phyloP scores from a whole-genome alignment of 2,329 filamentous ascomycete genomes.

The Dryadomyces sulphureus region DNA sequence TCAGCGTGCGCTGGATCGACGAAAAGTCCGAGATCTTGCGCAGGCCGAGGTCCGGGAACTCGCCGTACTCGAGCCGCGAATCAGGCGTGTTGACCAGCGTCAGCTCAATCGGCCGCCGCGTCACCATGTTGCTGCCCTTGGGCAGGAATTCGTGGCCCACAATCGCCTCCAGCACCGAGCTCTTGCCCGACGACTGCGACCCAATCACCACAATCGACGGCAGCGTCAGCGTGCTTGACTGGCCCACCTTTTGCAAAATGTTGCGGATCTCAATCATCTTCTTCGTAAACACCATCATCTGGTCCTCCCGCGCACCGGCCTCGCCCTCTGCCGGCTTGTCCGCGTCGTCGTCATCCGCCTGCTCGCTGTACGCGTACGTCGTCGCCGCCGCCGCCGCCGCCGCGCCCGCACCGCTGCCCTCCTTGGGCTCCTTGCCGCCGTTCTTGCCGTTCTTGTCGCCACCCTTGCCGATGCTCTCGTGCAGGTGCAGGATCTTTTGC shows the following conservation, averaged over 20 bases:
- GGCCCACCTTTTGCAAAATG: constrained; percentile 79
- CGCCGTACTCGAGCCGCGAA: constrained; percentile 76
- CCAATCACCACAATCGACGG: constrained; percentile 99
- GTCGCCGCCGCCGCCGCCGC: constrained; percentile 53
- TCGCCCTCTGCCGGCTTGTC: constrained; percentile 22
- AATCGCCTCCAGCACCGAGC: constrained; percentile 89
- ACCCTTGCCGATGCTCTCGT: constrained; percentile 40
- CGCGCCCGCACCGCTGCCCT: constrained; percentile 45
- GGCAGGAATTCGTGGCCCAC: constrained; percentile 96
- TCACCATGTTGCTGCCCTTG: constrained; percentile 99
- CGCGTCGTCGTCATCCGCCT: constrained; percentile 34
- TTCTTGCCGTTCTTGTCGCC: constrained; percentile 25
- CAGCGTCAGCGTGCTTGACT: constrained; percentile 74
- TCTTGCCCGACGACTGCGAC: constrained; percentile 96
- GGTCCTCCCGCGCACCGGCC: constrained; percentile 71
- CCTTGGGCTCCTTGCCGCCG: constrained; percentile 38
- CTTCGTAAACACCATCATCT: constrained; percentile 98
- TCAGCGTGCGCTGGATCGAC: constrained; percentile 83
- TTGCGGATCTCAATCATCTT: constrained; percentile 99
- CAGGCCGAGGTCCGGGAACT: constrained; percentile 84
- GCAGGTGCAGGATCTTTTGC: constrained; percentile 50
- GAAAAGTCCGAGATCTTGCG: constrained; percentile 85
- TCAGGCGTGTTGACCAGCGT: constrained; percentile 92
- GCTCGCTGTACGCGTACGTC: constrained; percentile 61
- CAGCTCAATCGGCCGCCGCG: constrained; percentile 83